Evolutionary conservation across 805 yeast genomes (phyloP).

Genomic region (Candida suzukii): DNA sequence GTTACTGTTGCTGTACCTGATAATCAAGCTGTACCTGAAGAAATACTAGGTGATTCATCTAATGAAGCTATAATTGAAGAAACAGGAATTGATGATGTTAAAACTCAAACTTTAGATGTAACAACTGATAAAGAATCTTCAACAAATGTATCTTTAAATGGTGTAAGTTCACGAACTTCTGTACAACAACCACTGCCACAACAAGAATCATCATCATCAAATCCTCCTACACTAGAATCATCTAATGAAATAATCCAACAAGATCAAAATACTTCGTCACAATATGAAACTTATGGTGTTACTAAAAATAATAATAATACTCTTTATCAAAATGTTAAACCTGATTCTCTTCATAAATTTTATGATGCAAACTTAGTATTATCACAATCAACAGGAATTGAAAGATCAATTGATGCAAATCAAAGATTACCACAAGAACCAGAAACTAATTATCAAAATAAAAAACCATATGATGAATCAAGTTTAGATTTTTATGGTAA

Average conservation of each 20-base stretch:
- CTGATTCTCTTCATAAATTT: constrained; percentile 1
- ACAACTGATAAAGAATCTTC: no score
- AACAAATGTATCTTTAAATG: no score
- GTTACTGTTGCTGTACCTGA: not conserved
- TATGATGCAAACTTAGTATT: constrained; percentile 18
- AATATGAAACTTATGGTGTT: no score
- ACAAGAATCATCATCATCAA: no score
- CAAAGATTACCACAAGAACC: not conserved
- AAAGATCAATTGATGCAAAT: constrained; percentile 19
- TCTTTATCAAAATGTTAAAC: not conserved
- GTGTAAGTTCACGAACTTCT: no score
- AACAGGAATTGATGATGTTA: not conserved
- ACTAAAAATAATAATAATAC: not conserved
- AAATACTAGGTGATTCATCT: not conserved
- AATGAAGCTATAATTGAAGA: not conserved
- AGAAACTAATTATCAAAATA: not conserved
- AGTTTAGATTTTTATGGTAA: not conserved
- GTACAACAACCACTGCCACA: no score
- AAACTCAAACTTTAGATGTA: no score
- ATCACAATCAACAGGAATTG: constrained; percentile 49
- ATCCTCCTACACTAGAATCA: not conserved
- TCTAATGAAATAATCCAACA: constrained; percentile 3
- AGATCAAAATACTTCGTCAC: no score
- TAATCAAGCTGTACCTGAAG: not conserved
- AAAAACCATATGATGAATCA: not conserved